These are phyloP conservation scores for Paramyrothecium roridum DNA, from an alignment of 2,329 filamentous ascomycete species.

Conservation along the genomic window DNA sequence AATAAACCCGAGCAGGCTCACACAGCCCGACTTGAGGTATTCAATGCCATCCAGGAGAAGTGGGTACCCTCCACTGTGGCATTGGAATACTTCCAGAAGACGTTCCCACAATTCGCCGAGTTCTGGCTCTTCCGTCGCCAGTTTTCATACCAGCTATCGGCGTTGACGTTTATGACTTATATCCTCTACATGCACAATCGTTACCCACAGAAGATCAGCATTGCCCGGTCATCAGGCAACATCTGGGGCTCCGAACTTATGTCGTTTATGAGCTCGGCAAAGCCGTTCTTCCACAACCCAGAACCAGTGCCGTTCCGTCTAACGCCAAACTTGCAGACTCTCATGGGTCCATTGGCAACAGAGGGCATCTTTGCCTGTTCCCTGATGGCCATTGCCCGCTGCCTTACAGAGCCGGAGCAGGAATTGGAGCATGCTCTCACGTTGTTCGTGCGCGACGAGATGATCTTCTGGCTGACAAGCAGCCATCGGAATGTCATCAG, in stretches of 20 bases:
- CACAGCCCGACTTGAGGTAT: constrained; percentile 82
- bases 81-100: constrained; percentile 84
- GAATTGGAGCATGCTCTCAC: constrained; percentile 94
- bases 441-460: constrained; percentile 95
- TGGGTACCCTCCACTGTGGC: constrained; percentile 82
- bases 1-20: constrained; percentile 67
- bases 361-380: constrained; percentile 96
- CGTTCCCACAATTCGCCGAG: constrained; percentile 84
- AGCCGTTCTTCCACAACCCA: constrained; percentile 90
- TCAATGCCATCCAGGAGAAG: constrained; percentile 89
- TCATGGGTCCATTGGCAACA: constrained; percentile 93
- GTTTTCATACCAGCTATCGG: constrained; percentile 92
- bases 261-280: constrained; percentile 78
- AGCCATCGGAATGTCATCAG: constrained; percentile 57
- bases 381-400: constrained; percentile 94
- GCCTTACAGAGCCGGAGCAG: constrained; percentile 81
- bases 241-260: constrained; percentile 96
- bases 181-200: constrained; percentile 96
- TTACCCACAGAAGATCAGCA: constrained; percentile 93
- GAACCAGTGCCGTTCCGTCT: constrained; percentile 97
- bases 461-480: constrained; percentile 93
- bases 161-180: constrained; percentile 97
- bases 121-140: constrained; percentile 99
- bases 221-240: constrained; percentile 82
- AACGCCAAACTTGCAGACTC: constrained; percentile 90